Conservation (phyloP, 164 flowering plant genomes). For the Aristolochia fimbriata region DNA sequence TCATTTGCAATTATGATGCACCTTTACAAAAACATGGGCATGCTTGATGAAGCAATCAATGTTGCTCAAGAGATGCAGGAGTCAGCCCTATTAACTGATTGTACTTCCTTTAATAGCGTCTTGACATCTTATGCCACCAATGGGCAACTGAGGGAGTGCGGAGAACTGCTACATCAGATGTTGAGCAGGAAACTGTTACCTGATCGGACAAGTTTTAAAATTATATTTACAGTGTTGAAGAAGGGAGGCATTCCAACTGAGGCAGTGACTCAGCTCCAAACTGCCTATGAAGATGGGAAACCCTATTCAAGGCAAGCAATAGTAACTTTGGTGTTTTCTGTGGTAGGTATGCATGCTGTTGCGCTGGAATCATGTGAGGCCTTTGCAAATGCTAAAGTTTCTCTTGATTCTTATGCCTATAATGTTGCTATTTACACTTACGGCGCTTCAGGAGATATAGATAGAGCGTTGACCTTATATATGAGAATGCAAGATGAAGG, state of each 20-base stretch:
- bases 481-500: slow-evolving; percentile 79
- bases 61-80: slow-evolving; percentile 74
- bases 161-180: slow-evolving; percentile 73
- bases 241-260: slow-evolving; percentile 54
- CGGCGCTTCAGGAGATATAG: slow-evolving; percentile 40
- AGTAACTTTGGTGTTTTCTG: slow-evolving; percentile 45
- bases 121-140: slow-evolving; percentile 62
- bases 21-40: slow-evolving; percentile 69
- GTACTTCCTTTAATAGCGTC: slow-evolving; percentile 48
- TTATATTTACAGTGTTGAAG: slow-evolving; percentile 49
- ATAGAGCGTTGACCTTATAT: slow-evolving; percentile 55
- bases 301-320: slow-evolving; percentile 57
- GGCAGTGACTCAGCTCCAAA: slow-evolving; percentile 53
- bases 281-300: slow-evolving; percentile 46
- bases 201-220: slow-evolving; percentile 46
- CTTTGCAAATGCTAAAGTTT: slow-evolving; percentile 25
- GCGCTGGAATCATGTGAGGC: slow-evolving; percentile 54
- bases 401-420: slow-evolving; percentile 42
- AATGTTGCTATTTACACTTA: slow-evolving; percentile 69
- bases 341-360: slow-evolving; percentile 47
- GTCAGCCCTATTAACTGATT: slow-evolving; percentile 53
- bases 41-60: slow-evolving; percentile 69
- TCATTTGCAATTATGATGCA: slow-evolving; percentile 78
- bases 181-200: slow-evolving; percentile 43
- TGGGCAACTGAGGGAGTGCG: slow-evolving; percentile 62